phyloP scores from a whole-genome alignment of 345 rosid species.

The Odontarrhena argentea region DNA sequence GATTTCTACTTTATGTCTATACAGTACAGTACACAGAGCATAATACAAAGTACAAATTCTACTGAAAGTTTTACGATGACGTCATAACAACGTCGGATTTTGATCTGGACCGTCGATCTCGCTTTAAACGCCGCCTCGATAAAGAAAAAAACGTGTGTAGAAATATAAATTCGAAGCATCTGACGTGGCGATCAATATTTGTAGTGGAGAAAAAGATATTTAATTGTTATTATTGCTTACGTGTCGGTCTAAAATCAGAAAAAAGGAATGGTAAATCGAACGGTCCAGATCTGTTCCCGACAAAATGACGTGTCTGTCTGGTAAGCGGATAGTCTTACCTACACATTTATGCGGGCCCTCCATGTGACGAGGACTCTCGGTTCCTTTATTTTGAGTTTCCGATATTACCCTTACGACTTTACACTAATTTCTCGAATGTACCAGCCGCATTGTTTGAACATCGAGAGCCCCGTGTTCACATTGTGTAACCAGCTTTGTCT shows the following conservation, averaged over 20 bases:
- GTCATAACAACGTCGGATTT: conserved; percentile 18
- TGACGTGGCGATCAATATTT: conserved; percentile 39
- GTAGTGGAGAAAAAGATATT: conserved; percentile 7
- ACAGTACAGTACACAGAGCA: not conserved
- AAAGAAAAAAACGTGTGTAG: conserved; percentile 35
- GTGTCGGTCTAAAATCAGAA: conserved; percentile 35
- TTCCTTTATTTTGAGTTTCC: not conserved
- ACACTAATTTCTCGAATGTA: not conserved
- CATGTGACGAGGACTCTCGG: conserved; percentile 36
- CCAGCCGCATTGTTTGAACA: conserved; percentile 38
- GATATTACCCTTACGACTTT: conserved; percentile 19
- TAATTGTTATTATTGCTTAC: conserved; percentile 27
- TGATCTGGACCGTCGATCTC: not conserved
- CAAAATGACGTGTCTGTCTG: conserved; percentile 45
- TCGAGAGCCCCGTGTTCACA: conserved; percentile 10
- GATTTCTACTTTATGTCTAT: not conserved
- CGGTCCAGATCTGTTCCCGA: conserved; percentile 38
- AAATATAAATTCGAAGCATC: conserved; percentile 19
- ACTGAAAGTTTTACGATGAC: conserved; percentile 2
- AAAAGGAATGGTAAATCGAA: conserved; percentile 33
- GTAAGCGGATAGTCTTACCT: conserved; percentile 39
- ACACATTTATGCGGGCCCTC: conserved; percentile 34
- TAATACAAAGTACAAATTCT: conserved; percentile 9
- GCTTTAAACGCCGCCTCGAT: conserved; percentile 16
- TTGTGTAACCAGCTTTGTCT: not conserved